Evolutionary conservation across 768 basidiomycete genomes (phyloP), one percentile per base, ranked within the genome.

Genomic region (Butyriboletus loyo): DNA sequence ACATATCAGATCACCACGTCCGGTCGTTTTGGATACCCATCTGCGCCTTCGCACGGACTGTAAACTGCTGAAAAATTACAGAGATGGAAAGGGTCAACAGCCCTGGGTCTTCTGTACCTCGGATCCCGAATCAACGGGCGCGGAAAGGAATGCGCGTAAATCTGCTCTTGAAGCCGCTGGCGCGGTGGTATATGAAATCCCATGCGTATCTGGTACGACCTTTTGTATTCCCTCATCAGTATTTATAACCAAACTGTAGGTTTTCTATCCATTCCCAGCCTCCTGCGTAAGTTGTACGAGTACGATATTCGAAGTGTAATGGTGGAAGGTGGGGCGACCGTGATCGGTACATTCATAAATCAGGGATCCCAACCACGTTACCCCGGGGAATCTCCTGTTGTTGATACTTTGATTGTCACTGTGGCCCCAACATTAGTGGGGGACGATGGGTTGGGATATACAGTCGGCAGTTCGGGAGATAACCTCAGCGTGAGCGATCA

Each of bases 271-370:
- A 68, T 89, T 28, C 64, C 69, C 3, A 63, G 64, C 5, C 66
- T 90, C 17, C 79, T 94, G 5, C 60, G 57, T 13, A 70, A 72
- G 7, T 73, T 97, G 24, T 70, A 69, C n/a, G 67, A 70, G 11
- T 71, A 77, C n/a, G 83, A 81, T 4, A 75, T 96, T 55, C 70
- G 71, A 11, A 86, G 85, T 11, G 73, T 98, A 49, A 99, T 99
- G 96, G 89, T 98, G 7, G 97, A 99, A 73, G 97, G 97, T 47
- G 97, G 97, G 15, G 88, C 92, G 9, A 72, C 73, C 9, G 77
- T 99, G 56, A 92, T 99, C 51, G 74, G 77, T 7, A 84, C 89
- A 1, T 70, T 70, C 50, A 53, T 61, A 27, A 27, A 51, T 21
- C 53, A 49, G 24, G 52, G 48, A 21, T 57, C 55, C 8, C 53